A percentile compares a stretch with the other conserved stretches of the same genome.
Evolutionary conservation across 2,329 filamentous ascomycete species (phyloP).

Genomic region (Fusarium sp.): DNA sequence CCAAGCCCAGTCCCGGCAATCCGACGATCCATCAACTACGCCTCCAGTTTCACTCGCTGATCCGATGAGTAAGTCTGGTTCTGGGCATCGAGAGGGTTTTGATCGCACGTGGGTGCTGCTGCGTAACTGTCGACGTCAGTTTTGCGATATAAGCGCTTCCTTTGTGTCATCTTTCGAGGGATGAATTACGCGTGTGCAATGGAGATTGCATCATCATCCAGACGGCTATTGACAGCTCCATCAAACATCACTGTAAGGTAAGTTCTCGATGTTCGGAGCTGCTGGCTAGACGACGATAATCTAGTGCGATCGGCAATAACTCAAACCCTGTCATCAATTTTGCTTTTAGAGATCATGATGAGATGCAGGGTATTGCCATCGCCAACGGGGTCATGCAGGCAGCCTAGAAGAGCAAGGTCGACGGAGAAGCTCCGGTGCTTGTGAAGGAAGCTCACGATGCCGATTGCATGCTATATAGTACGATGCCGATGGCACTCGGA

Average conservation of each 20-base stretch:
- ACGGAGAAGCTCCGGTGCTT: constrained; percentile 12
- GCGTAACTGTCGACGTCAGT: constrained; percentile 33
- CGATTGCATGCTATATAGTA: background rate
- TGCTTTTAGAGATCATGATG: background rate
- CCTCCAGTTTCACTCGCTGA: constrained; percentile 7
- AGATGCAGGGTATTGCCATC: background rate
- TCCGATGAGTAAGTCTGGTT: constrained; percentile 11
- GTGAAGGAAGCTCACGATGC: constrained; percentile 3
- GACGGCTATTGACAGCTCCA: background rate
- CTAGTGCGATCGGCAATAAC: constrained; percentile 7
- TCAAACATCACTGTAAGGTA: background rate
- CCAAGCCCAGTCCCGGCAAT: background rate
- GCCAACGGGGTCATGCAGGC: background rate
- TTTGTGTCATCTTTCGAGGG: background rate
- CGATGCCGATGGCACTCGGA: constrained; percentile 13
- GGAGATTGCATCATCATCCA: constrained; percentile 28
- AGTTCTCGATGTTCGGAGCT: background rate
- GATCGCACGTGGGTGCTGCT: constrained; percentile 24
- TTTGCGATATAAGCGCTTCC: background rate
- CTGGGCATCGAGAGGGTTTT: constrained; percentile 5
- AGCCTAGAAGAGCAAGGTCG: background rate
- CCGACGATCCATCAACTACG: constrained; percentile 11
- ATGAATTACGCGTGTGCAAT: background rate
- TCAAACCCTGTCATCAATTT: background rate
- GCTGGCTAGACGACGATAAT: constrained; percentile 6